Evolutionary conservation across 1,284 basidiomycete species (phyloP).

Genomic region (Ustilago esculenta): DNA sequence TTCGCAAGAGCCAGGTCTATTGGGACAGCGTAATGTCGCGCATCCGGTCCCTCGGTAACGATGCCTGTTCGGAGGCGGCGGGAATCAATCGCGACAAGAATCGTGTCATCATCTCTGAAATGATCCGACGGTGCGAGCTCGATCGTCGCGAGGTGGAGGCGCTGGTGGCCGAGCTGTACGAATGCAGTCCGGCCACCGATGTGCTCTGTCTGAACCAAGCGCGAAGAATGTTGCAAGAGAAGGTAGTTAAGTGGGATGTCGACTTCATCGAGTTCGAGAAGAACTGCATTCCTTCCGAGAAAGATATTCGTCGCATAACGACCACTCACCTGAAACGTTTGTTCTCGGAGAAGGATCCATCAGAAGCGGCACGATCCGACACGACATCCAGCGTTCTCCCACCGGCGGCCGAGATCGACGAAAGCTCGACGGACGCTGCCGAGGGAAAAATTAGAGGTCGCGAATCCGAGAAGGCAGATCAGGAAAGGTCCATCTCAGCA

Average conservation of each 20-base stretch:
- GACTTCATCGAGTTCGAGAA: conserved; percentile 75
- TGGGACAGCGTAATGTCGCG: conserved; percentile 72
- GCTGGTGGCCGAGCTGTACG: conserved; percentile 74
- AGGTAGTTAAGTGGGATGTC: conserved; percentile 94
- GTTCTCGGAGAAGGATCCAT: conserved; percentile 70
- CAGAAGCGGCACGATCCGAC: conserved; percentile 33
- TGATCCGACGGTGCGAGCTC: conserved; percentile 40
- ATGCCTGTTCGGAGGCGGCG: conserved; percentile 54
- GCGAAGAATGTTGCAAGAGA: conserved; percentile 86
- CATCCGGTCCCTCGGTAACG: conserved; percentile 70
- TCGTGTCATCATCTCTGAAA: conserved; percentile 40
- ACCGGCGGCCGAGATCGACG: conserved; percentile 64
- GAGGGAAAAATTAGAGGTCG: conserved; percentile 19
- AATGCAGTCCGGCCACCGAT: conserved; percentile 73
- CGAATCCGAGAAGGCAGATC: conserved; percentile 5
- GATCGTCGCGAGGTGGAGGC: conserved; percentile 75
- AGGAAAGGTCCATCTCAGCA: conserved; percentile 14
- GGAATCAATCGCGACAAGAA: conserved; percentile 49
- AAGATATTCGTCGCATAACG: conserved; percentile 67
- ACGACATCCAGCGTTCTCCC: conserved; percentile 38
- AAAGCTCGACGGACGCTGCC: conserved; percentile 39
- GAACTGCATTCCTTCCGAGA: conserved; percentile 69
- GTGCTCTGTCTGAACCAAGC: conserved; percentile 89
- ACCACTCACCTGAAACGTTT: conserved; percentile 69
- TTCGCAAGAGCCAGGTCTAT: conserved; percentile 76